A percentile compares a stretch with the other conserved stretches of the same genome.
Conservation (phyloP, 441 rosid species). For the Gossypium trilobum region DNA sequence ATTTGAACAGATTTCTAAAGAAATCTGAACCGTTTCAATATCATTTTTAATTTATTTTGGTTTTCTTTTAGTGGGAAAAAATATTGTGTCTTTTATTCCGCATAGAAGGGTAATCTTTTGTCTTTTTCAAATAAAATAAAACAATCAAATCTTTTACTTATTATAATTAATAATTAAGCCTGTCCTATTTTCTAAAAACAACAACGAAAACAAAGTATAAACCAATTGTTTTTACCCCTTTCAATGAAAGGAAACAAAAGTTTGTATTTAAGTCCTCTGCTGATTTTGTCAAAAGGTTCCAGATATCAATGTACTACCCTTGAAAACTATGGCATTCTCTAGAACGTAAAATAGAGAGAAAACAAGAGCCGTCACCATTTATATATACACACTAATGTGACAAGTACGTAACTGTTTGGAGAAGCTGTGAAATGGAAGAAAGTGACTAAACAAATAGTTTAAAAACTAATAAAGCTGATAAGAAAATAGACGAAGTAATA, state of each 20-base stretch:
- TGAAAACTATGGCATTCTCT: neutral
- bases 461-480: neutral
- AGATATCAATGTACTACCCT: neutral
- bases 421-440: neutral
- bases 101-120: neutral
- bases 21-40: constrained; percentile 4
- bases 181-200: constrained; percentile 3
- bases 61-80: neutral
- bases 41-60: neutral
- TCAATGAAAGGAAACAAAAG: neutral
- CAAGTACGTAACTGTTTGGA: neutral
- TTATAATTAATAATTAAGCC: neutral
- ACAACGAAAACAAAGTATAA: neutral
- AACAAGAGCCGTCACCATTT: neutral
- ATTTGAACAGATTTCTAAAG: neutral
- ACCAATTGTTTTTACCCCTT: neutral
- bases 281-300: neutral
- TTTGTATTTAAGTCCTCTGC: neutral
- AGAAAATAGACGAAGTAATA: neutral
- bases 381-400: neutral
- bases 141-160: neutral
- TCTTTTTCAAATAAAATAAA: neutral
- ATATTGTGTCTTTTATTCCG: neutral
- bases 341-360: neutral
- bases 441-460: neutral